Base-by-base conservation (phyloP, 371 early-diverging fungal species). In the Circinella umbellata region DNA sequence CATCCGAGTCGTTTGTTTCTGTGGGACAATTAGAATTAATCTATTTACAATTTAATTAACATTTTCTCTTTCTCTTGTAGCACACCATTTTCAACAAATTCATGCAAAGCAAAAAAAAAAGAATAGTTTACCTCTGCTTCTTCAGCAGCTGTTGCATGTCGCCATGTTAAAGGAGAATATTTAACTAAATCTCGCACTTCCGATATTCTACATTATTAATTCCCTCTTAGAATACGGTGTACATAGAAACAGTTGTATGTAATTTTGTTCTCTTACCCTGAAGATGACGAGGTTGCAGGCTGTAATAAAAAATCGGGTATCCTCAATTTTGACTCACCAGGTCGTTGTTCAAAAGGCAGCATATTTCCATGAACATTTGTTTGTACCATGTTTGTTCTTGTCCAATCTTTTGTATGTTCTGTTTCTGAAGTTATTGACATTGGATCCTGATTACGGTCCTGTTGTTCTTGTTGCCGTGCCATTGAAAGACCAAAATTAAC, bases 221-320 rank as follows among this genome's bases (percentile, higher is more conserved):
- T 42, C 9, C 6, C 0, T 17, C 48, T 4, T 15, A 66, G 42
- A 54, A 42, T 10, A 35, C 10, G 10, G 35, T 13, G 51, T 35
- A 34, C 10, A 36, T 27, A 27, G 27, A 14, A 36, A 4, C 42
- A 42, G 11, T 42, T 42, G 42, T 42, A 42, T 9, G 42, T 3
- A 6, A 1, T 47, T 27, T 27, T 27, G 0, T 27, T 27, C 27
- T 34, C 35, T 60, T 20, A 61, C 42, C 34, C 47, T n/a, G 61
- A 34, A 17, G 62, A 20, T 42, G 54, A 42, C 6, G 42, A 42
- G 3, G 42, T 27, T 27, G 27, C 2, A 27, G 27, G 60, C 14
- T 64, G 59, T 14, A 81, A 65, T 13, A 80, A 73, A 65, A 82
- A 82, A 39, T 62, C 74, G 10, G 83, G 83, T 53, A 80, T 82